Conservation (phyloP, 305 asterid genomes). For the Plantago lanceolata region DNA sequence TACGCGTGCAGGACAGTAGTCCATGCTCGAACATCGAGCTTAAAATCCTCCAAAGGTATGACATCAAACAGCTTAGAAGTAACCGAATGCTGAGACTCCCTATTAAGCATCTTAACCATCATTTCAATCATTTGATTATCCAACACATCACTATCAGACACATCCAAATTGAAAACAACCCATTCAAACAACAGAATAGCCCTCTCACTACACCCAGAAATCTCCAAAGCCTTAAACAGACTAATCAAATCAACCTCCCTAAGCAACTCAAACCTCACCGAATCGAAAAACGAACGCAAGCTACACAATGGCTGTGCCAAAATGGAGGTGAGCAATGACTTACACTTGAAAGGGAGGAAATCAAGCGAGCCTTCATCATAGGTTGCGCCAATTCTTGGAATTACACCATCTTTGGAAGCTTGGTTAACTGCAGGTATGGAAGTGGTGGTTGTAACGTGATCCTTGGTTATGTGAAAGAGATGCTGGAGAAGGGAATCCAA, state of each 20-base stretch:
- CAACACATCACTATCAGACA: conserved; percentile 37
- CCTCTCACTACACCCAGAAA: conserved; percentile 55
- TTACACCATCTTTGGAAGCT: not conserved
- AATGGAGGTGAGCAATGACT: conserved; percentile 59
- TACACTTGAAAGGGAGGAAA: conserved; percentile 65
- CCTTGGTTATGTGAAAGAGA: conserved; percentile 54
- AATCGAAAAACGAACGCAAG: conserved; percentile 54
- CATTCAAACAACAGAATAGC: conserved; percentile 81
- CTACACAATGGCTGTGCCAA: conserved; percentile 45
- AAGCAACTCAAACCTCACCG: conserved; percentile 56
- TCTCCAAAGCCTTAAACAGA: conserved; percentile 69
- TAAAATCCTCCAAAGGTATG: conserved; percentile 54
- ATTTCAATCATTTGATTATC: conserved; percentile 76
- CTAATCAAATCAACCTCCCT: conserved; percentile 59
- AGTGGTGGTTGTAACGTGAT: no score
- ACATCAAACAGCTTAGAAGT: conserved; percentile 73
- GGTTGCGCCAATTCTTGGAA: conserved; percentile 27
- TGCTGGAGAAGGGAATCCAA: conserved; percentile 77
- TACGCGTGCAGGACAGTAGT: conserved; percentile 73
- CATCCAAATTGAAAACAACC: conserved; percentile 57
- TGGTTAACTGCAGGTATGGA: no score
- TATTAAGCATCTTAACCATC: conserved; percentile 73
- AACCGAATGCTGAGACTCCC: conserved; percentile 72
- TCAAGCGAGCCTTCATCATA: conserved; percentile 47
- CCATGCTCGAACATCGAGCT: conserved; percentile 74